Percentiles rank a stretch among this genome's conserved stretches.
Evolutionary conservation across 2,329 filamentous ascomycete genomes (phyloP).

Genomic region (Macrophomina pseudophaseolina): DNA sequence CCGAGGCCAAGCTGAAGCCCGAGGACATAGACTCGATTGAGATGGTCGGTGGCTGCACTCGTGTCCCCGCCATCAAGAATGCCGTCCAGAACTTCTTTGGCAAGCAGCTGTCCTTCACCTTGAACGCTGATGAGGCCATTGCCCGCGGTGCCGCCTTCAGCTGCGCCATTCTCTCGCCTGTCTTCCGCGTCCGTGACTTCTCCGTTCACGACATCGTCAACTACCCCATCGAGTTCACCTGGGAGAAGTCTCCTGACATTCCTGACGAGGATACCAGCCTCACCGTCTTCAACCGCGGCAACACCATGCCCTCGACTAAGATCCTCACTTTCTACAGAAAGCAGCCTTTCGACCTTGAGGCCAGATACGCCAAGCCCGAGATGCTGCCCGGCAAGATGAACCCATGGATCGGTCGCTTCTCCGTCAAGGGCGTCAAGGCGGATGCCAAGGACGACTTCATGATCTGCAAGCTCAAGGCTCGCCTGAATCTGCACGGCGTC

Average conservation of each 20-base stretch:
- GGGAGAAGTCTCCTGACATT: conserved; percentile 98
- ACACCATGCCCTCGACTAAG: conserved; percentile 97
- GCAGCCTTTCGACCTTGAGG: conserved; percentile 95
- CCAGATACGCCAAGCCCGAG: conserved; percentile 87
- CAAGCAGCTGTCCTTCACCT: conserved; percentile 91
- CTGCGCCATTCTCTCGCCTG: conserved; percentile 95
- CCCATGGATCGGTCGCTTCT: conserved; percentile 97
- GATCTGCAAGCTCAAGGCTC: conserved; percentile 99
- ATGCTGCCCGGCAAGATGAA: conserved; percentile 85
- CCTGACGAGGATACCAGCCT: conserved; percentile 97
- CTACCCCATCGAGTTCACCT: conserved; percentile 98
- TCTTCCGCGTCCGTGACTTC: conserved; percentile 98
- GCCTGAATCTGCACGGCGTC: conserved; percentile 94
- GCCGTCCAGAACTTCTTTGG: conserved; percentile 88
- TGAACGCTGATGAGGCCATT: conserved; percentile 97
- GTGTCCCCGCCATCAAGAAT: conserved; percentile 91
- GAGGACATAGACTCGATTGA: conserved; percentile 95
- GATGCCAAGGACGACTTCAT: conserved; percentile 96
- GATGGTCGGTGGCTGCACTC: conserved; percentile 91
- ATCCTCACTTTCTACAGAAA: conserved; percentile 99
- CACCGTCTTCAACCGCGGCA: conserved; percentile 96
- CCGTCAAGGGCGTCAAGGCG: conserved; percentile 95
- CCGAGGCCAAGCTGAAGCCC: conserved; percentile 87
- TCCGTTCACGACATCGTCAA: conserved; percentile 95
- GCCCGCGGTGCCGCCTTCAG: conserved; percentile 95